Percentiles rank a stretch among this genome's conserved stretches.
These are phyloP conservation scores for Dictyostelium brefeldianum DNA, from an alignment of 78 protist species.

Conservation along the genomic window DNA sequence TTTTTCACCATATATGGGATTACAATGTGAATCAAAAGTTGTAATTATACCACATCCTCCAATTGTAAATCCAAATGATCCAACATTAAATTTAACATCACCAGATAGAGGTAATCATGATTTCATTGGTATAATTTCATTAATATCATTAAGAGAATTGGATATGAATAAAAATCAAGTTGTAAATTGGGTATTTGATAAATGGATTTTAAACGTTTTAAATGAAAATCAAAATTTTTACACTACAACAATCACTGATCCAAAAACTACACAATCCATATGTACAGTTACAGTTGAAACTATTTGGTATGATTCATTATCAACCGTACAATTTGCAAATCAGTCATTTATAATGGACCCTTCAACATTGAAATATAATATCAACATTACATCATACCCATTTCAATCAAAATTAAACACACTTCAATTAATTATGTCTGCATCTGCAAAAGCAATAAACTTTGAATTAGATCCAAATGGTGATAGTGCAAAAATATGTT, in stretches of 20 bases:
- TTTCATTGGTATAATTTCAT: slow-evolving; percentile 1
- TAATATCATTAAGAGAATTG: slow-evolving; percentile 8
- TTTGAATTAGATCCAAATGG: no score
- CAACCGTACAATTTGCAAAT: slow-evolving; percentile 1
- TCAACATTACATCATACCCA: slow-evolving; percentile 10
- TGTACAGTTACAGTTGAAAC: not conserved
- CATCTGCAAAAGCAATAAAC: not conserved
- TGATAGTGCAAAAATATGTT: not conserved
- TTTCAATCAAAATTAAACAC: slow-evolving; percentile 5
- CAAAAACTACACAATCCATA: not conserved
- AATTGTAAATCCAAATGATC: not conserved
- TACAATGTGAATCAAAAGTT: not conserved
- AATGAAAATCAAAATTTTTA: not conserved
- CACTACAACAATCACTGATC: not conserved
- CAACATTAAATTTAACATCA: not conserved
- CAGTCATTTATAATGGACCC: slow-evolving; percentile 3
- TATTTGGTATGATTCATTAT: not conserved
- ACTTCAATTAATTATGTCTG: slow-evolving; percentile 33
- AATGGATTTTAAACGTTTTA: not conserved
- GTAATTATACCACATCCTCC: not conserved
- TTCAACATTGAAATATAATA: slow-evolving; percentile 33
- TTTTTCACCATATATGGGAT: not conserved
- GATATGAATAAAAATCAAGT: not conserved
- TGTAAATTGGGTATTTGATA: not conserved
- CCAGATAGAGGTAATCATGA: not conserved